Percentiles rank a stretch among this genome's conserved stretches.
Conservation (phyloP, 1,284 basidiomycete species). For the Mrakiaceae sp. region DNA sequence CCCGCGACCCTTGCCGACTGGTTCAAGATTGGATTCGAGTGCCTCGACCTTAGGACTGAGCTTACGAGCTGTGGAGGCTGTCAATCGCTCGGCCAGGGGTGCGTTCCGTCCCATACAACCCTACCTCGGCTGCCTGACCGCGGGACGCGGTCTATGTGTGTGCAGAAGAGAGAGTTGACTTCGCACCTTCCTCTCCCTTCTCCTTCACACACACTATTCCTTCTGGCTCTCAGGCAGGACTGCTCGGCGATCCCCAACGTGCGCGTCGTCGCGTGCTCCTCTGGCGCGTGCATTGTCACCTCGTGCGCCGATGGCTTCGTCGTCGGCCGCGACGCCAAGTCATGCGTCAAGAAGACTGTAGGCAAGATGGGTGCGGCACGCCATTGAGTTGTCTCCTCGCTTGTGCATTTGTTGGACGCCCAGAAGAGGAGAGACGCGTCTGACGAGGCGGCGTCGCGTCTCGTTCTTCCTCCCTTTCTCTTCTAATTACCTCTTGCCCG, state of each 20-base stretch:
- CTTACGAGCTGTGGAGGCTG: conserved; percentile 36
- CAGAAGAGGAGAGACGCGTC: no score
- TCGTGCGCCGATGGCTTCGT: conserved; percentile 33
- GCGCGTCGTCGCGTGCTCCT: conserved; percentile 30
- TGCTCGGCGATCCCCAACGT: conserved; percentile 33
- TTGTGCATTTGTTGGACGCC: no score
- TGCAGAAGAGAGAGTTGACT: no score
- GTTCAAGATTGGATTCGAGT: conserved; percentile 38
- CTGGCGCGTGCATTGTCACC: conserved; percentile 30
- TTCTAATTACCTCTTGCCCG: no score
- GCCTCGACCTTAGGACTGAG: conserved; percentile 34
- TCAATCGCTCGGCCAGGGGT: conserved; percentile 33
- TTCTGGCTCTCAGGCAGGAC: conserved; percentile 27
- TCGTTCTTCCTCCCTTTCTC: no score
- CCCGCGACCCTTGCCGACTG: conserved; percentile 33
- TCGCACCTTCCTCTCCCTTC: neutral
- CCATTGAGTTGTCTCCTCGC: no score
- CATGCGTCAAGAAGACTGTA: conserved; percentile 21
- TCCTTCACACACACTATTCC: neutral
- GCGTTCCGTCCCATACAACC: conserved; percentile 18
- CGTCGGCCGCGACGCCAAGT: conserved; percentile 26
- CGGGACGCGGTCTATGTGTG: no score
- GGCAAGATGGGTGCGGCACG: neutral
- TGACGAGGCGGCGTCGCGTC: no score
- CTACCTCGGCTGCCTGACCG: neutral